These are phyloP conservation scores for Emydomyces testavorans DNA, from an alignment of 2,329 filamentous ascomycete genomes.

Conservation along the genomic window DNA sequence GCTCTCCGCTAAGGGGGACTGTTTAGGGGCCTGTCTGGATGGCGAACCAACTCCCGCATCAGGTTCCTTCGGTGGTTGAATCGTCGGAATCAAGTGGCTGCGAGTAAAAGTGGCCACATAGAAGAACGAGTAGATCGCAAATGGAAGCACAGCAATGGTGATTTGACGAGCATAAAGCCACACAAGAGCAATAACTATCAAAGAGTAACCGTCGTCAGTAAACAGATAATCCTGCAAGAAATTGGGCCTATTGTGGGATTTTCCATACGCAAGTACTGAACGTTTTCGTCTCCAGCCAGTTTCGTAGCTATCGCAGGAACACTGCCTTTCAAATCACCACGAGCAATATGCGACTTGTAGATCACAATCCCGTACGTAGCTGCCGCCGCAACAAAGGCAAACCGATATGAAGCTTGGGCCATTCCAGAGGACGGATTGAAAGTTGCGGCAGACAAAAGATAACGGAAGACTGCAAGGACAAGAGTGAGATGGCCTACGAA, in stretches of 20 bases:
- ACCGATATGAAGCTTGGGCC: slow-evolving; percentile 77
- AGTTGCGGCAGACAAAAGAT: slow-evolving; percentile 71
- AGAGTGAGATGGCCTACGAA: slow-evolving; percentile 75
- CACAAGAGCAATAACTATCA: slow-evolving; percentile 73
- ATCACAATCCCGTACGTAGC: slow-evolving; percentile 96
- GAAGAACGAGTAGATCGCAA: slow-evolving; percentile 95
- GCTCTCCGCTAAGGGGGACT: slow-evolving; percentile 60
- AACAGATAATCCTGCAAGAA: neutral
- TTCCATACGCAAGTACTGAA: slow-evolving; percentile 82
- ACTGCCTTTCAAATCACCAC: slow-evolving; percentile 60
- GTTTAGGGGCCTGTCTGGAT: slow-evolving; percentile 32
- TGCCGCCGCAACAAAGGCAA: slow-evolving; percentile 78
- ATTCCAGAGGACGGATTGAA: slow-evolving; percentile 73
- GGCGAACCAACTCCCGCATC: slow-evolving; percentile 46
- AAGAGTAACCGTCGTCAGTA: neutral
- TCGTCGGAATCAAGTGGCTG: slow-evolving; percentile 78
- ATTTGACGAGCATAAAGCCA: slow-evolving; percentile 91
- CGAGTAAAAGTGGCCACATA: slow-evolving; percentile 95
- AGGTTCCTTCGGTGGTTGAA: slow-evolving; percentile 54
- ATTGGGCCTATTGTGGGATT: neutral
- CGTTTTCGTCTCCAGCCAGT: slow-evolving; percentile 80
- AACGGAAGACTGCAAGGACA: slow-evolving; percentile 71
- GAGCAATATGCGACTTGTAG: slow-evolving; percentile 89
- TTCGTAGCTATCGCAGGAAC: slow-evolving; percentile 52
- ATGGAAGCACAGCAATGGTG: slow-evolving; percentile 80